Percentiles rank a stretch among this genome's conserved stretches.
phyloP scores from a whole-genome alignment of 2,329 filamentous ascomycete genomes.

The Cladophialophora carrionii region DNA sequence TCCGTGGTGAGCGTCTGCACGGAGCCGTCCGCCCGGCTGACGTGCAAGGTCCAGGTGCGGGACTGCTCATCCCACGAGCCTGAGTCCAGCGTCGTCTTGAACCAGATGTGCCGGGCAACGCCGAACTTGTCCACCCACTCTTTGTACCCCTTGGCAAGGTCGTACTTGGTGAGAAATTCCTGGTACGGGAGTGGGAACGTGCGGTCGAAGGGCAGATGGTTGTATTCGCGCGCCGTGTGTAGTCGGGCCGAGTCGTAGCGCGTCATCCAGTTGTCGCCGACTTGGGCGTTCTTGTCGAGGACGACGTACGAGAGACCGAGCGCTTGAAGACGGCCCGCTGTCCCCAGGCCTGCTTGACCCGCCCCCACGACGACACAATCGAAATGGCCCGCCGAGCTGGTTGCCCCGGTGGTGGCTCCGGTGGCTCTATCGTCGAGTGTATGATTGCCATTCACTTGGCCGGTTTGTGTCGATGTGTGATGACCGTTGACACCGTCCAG shows the following conservation, averaged over 20 bases:
- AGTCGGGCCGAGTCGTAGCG: conserved; percentile 53
- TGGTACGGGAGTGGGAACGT: conserved; percentile 38
- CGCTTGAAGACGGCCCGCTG: conserved; percentile 51
- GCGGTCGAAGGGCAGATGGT: conserved; percentile 40
- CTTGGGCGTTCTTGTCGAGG: conserved; percentile 50
- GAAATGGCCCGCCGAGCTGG: conserved; percentile 29
- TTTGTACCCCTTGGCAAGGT: conserved; percentile 35
- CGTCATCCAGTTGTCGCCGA: conserved; percentile 54
- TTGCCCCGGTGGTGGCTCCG: neutral
- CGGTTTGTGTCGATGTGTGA: neutral
- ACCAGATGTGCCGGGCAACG: conserved; percentile 49
- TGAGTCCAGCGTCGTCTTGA: conserved; percentile 46
- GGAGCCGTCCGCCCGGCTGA: conserved; percentile 36
- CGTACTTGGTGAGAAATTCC: conserved; percentile 39
- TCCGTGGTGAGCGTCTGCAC: conserved; percentile 11
- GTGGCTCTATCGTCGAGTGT: neutral
- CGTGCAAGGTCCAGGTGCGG: conserved; percentile 47
- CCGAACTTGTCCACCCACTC: conserved; percentile 38
- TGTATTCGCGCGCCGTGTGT: conserved; percentile 29
- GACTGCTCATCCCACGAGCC: conserved; percentile 48
- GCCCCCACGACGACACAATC: conserved; percentile 46
- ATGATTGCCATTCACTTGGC: neutral
- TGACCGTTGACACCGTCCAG: conserved; percentile 10
- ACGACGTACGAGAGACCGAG: conserved; percentile 50
- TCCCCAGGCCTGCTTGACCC: conserved; percentile 52